Percentiles rank a stretch among this genome's conserved stretches.
phyloP scores from a whole-genome alignment of 208 protist genomes.

The Histomonas meleagridis region DNA sequence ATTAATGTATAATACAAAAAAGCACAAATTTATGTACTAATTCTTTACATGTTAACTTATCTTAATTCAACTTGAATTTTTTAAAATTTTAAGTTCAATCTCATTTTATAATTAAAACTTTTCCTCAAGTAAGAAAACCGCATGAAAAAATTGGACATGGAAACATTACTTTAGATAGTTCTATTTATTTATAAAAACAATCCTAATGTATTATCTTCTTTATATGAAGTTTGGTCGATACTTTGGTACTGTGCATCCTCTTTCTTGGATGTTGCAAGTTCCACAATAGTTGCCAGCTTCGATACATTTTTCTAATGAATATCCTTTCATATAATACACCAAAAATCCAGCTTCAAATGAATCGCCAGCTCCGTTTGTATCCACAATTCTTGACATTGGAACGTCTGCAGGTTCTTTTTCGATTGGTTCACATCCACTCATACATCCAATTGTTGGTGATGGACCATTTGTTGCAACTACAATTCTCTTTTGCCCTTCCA shows the following conservation, averaged over 20 bases:
- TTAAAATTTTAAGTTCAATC: no score
- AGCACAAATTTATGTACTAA: no score
- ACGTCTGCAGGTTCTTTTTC: constrained; percentile 62
- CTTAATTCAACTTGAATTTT: no score
- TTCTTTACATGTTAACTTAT: no score
- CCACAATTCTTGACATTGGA: constrained; percentile 70
- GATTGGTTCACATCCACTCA: constrained; percentile 45
- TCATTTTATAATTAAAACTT: no score
- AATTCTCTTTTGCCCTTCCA: not conserved
- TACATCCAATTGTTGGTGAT: constrained; percentile 60
- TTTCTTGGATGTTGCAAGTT: not conserved
- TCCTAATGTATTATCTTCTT: no score
- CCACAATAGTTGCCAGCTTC: not conserved
- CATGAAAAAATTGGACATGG: no score
- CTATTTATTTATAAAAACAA: no score
- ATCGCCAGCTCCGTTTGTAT: constrained; percentile 89
- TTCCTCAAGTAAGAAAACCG: no score
- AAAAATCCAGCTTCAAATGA: constrained; percentile 91
- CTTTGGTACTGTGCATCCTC: not conserved
- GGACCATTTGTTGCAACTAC: not conserved
- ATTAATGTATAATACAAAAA: no score
- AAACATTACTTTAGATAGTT: no score
- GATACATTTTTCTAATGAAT: constrained; percentile 8
- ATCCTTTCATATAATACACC: constrained; percentile 53
- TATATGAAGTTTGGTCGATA: not conserved